A percentile compares a stretch with the other conserved stretches of the same genome.
Evolutionary conservation across 1,284 basidiomycete species (phyloP).

Genomic region (Apiotrichum gracile): DNA sequence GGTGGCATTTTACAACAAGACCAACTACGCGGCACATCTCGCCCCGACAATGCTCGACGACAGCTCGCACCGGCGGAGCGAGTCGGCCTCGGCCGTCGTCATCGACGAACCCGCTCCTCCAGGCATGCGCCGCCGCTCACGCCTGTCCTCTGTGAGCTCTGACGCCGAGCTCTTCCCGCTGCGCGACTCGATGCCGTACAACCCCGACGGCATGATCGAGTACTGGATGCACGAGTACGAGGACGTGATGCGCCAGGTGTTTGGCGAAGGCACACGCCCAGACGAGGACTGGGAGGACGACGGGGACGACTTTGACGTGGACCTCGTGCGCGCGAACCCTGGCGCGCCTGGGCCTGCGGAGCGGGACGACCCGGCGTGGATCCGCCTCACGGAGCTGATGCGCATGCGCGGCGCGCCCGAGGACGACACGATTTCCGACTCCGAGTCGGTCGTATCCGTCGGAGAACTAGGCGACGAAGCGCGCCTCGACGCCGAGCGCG

Average conservation of each 20-base stretch:
- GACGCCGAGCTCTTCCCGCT: conserved; percentile 52
- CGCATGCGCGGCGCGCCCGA: conserved; percentile 15
- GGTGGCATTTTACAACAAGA: conserved; percentile 71
- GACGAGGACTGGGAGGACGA: conserved; percentile 19
- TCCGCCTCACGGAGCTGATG: conserved; percentile 39
- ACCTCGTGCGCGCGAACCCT: conserved; percentile 3
- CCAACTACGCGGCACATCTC: conserved; percentile 32
- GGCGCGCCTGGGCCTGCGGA: conserved; percentile 20
- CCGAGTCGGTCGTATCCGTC: conserved; percentile 79
- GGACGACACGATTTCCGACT: conserved; percentile 61
- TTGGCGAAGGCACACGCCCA: conserved; percentile 33
- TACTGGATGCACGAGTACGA: conserved; percentile 54
- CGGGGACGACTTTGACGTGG: conserved; percentile 12
- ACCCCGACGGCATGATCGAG: conserved; percentile 51
- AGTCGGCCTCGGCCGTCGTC: conserved; percentile 20
- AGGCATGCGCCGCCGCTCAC: conserved; percentile 13
- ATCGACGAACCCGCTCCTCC: conserved; percentile 6
- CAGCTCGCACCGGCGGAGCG: conserved; percentile 16
- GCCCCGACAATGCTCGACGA: conserved; percentile 2
- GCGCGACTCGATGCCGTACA: conserved; percentile 43
- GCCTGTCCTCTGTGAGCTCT: conserved; percentile 9
- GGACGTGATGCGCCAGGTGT: conserved; percentile 52
- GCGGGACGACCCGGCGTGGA: conserved; percentile 39
- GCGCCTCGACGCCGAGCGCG: conserved; percentile 49
- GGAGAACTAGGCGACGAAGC: conserved; percentile 75